Base-by-base conservation (phyloP, 2,329 filamentous ascomycete genomes). In the Fusarium miscanthi region DNA sequence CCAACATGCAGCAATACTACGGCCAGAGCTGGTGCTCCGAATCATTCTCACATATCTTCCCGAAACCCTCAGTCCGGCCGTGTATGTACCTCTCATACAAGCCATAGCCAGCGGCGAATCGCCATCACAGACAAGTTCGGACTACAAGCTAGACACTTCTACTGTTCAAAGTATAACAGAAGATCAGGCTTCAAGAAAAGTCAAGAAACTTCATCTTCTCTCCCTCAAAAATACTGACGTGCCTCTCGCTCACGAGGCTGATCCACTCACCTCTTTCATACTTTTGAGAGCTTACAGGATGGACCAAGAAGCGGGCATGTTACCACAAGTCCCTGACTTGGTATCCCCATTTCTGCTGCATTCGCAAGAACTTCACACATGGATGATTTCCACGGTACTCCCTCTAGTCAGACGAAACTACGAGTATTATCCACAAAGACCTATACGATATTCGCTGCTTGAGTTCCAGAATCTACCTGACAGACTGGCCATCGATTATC, bases 41-140 rank as follows among this genome's bases (percentile, higher is more conserved):
- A 90, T 96, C 59, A 82, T 97, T 27, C 86, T 97, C 49, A 93
- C 91, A 25, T 93, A 92, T 78, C 86, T 97, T 2, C 94, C 94
- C 31, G 93, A 95, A 80, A 91, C 88, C 46, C 78, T 90, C 9
- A 87, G 88, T 9, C 90, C 93, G 9, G 82, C 81, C n/a, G 79
- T 84, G 49, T 95, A 95, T 78, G 83, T 89, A 23, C 83, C 84
- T 19, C 87, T 93, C 57, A 78, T 94, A 23, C 81, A 87, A 74
- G 86, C 89, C 58, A 82, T 94, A 67, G 85, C 84, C 43, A 82
- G 83, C 8, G 84, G 83, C 57, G 80, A 86, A 25, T 83, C 87
- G 43, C 80, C 83, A 19, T 80, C 84, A 23, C 76, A 80, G 33
- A 80, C 84, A 27, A 75, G 78, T 35, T 72, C 80, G 33, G 78